Evolutionary conservation across 805 yeast species (phyloP), one percentile per base, ranked within the genome.

Genomic region (Millerozyma acaciae): DNA sequence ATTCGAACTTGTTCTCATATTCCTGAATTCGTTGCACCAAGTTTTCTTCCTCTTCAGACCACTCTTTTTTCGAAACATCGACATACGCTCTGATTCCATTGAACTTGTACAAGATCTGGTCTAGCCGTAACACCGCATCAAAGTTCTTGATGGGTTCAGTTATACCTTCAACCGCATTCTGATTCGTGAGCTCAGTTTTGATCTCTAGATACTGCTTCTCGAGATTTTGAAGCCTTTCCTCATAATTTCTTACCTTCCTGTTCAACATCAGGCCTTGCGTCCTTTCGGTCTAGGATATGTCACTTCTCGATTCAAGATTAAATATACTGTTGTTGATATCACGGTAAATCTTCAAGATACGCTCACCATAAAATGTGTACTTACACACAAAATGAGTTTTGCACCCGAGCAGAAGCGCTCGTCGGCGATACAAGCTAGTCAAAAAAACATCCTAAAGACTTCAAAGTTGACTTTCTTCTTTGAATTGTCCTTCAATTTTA

Each of bases 101-200:
- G 34, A 45, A 51, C 16, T 53, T 45, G 34, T 55, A 57, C 16
- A 45, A 28, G 25, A 60, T 38, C 26, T 51, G 52, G 34, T 60
- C 66, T 30, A 51, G 49, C 21, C 50, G 45, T n/a, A 43, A 32
- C 18, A 60, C 38, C 16, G 47, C 33, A 14, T 43, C 46, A 28
- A 48, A 43, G 20, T 38, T 17, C 20, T 40, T 20, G 41, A 44
- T 16, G 40, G 27, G 7, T 38, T 35, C 12, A 10, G 19, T 14
- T 5, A 18, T 25, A 10, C 37, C 35, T 3, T 32, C 33, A 12
- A 32, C 34, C 20, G 37, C 35, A 8, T 37, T 40, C 7, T 26
- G 39, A 4, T 21, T 32, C 5, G 20, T 26, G 10, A 40, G 21
- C 10, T 27, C 30, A n/a, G 30, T 42, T 22, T 39, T 35, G 13